Evolutionary conservation across 352 stramenopile species (phyloP), one percentile per base, ranked within the genome.

Genomic region (Stramenopiles sp.): DNA sequence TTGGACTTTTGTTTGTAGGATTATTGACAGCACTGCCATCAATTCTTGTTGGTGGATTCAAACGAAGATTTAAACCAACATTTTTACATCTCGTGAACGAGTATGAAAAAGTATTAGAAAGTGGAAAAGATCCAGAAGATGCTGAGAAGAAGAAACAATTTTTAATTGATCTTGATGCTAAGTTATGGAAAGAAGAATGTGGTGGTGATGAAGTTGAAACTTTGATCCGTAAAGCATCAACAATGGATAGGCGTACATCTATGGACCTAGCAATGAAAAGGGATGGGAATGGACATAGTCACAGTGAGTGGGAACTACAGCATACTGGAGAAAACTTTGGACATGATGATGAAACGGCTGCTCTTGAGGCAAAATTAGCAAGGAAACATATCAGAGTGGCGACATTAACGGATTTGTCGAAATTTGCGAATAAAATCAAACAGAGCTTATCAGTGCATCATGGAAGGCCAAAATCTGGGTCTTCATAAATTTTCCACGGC

Each of bases 171-270:
- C 53, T 69, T 20, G 53, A 69, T 27, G 27, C 20, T 23, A 69
- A 69, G 53, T 69, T 69, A 27, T 69, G 53, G 53, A 69, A 23
- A 69, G 53, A 69, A 69, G 53, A 69, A 69, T 69, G 53, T 27
- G 53, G 53, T 27, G 53, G 53, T 23, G 53, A 69, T 20, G 27
- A 69, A 69, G 53, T 23, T 23, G 20, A 69, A 69, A 27, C 27
- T 23, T 27, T 20, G 27, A 69, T 20, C 20, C 20, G 53, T 23
- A 69, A 69, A 27, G 53, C 27, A 69, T 69, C 53, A 27, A 69
- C 20, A 23, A 69, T 69, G 53, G 53, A 69, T 20, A 27, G 27
- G 53, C 20, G 20, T 27, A 69, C 20, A 20, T 20, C 27, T 20
- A 69, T 69, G 53, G 27, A 27, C 53, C 20, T 23, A 23, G 53